These are phyloP conservation scores for Lentinula novae-zelandiae DNA, from an alignment of 1,284 basidiomycete species.

Conservation along the genomic window DNA sequence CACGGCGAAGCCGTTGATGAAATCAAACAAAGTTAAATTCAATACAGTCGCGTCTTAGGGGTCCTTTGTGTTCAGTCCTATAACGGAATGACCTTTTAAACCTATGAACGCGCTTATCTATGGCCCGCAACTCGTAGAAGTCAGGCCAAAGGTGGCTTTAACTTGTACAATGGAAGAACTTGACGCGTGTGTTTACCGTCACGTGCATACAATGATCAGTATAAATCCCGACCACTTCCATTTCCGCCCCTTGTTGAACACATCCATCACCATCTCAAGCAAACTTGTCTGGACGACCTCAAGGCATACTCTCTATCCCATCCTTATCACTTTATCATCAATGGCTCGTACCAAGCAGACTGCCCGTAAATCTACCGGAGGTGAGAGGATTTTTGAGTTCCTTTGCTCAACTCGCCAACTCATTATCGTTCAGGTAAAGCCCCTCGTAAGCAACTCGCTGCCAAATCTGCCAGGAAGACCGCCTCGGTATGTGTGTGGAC, in stretches of 20 bases:
- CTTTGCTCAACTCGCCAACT: slow-evolving; percentile 15
- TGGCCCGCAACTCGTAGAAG: no score
- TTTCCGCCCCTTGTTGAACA: background rate
- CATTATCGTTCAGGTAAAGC: slow-evolving; percentile 36
- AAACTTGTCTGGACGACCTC: background rate
- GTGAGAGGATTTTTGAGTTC: slow-evolving; percentile 29
- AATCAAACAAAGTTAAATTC: background rate
- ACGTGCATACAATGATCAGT: background rate
- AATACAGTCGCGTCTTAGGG: background rate
- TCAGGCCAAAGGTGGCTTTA: no score
- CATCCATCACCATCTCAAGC: background rate
- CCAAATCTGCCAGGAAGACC: slow-evolving; percentile 52
- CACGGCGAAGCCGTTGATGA: background rate
- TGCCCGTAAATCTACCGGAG: slow-evolving; percentile 62
- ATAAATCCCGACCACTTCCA: background rate
- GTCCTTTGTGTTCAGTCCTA: no score
- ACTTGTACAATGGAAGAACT: no score
- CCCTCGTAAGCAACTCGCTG: slow-evolving; percentile 63
- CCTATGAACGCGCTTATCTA: no score
- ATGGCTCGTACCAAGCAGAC: slow-evolving; percentile 46
- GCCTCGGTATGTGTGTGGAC: slow-evolving; percentile 32
- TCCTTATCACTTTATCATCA: background rate
- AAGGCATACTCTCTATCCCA: slow-evolving; percentile 1
- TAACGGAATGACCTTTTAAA: no score
- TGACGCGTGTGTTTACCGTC: background rate